Conservation (phyloP, 495 filamentous ascomycete genomes). For the Eremomyces bilateralis region DNA sequence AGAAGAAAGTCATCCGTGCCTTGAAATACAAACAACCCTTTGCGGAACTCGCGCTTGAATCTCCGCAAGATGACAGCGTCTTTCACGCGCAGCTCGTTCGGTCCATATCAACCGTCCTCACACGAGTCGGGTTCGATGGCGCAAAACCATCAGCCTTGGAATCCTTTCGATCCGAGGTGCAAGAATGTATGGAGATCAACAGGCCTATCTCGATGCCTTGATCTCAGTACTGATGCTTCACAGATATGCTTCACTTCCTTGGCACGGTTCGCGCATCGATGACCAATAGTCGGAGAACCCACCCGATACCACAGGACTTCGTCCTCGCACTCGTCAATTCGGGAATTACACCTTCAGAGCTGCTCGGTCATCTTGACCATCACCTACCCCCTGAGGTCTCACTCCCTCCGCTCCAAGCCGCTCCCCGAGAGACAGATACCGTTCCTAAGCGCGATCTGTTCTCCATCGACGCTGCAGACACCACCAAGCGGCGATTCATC, state of each 20-base stretch:
- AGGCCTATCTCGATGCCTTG: neutral
- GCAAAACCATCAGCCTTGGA: conserved; percentile 36
- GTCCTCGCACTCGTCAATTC: conserved; percentile 32
- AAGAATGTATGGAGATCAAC: conserved; percentile 33
- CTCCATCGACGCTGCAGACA: no score
- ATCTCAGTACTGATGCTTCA: conserved; percentile 4
- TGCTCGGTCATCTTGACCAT: conserved; percentile 20
- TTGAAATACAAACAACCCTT: no score
- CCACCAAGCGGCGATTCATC: no score
- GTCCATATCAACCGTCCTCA: conserved; percentile 31
- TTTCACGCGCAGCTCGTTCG: conserved; percentile 28
- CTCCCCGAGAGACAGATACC: conserved; percentile 24
- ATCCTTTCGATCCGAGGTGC: conserved; percentile 29
- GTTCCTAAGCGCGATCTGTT: no score
- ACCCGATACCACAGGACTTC: conserved; percentile 47
- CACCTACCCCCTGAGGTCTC: conserved; percentile 17
- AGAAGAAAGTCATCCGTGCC: no score
- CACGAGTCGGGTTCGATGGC: conserved; percentile 33
- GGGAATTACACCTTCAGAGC: conserved; percentile 17
- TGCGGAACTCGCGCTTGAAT: no score
- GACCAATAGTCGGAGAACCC: conserved; percentile 33
- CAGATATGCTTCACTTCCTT: conserved; percentile 37
- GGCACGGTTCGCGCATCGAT: conserved; percentile 37
- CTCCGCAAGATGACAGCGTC: no score
- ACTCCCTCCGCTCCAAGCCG: conserved; percentile 22